A percentile compares a stretch with the other conserved stretches of the same genome.
These are phyloP conservation scores for Sisymbrium altissimum DNA, from an alignment of 345 rosid genomes.

Conservation along the genomic window DNA sequence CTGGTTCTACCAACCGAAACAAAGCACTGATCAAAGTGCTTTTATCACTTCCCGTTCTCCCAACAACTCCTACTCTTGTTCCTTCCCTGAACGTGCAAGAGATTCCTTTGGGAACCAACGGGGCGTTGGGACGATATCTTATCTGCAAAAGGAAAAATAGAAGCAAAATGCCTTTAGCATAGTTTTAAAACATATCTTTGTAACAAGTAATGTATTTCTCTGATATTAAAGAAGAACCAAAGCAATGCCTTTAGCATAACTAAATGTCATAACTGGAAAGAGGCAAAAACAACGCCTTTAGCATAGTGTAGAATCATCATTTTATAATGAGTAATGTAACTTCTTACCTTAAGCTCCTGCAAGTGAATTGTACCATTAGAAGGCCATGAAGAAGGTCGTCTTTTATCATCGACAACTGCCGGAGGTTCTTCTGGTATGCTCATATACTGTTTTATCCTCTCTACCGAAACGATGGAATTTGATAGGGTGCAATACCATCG, in stretches of 20 bases:
- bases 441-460: slow-evolving; percentile 77
- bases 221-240: too few species aligned
- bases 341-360: slow-evolving; percentile 55
- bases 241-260: not conserved
- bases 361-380: slow-evolving; percentile 62
- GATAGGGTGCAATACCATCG: slow-evolving; percentile 62
- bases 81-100: slow-evolving; percentile 74
- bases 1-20: slow-evolving; percentile 84
- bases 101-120: slow-evolving; percentile 70
- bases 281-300: slow-evolving; percentile 36
- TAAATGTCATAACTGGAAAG: not conserved
- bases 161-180: too few species aligned
- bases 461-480: slow-evolving; percentile 66
- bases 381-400: slow-evolving; percentile 75
- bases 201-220: too few species aligned
- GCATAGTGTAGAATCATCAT: not conserved
- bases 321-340: not conserved
- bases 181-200: too few species aligned
- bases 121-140: slow-evolving; percentile 65
- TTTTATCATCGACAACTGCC: slow-evolving; percentile 51
- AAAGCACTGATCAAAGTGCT: slow-evolving; percentile 81
- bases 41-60: slow-evolving; percentile 93
- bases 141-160: slow-evolving; percentile 47
- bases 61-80: slow-evolving; percentile 79
- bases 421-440: slow-evolving; percentile 57